Evolutionary conservation across 2,329 filamentous ascomycete genomes (phyloP).

Genomic region (Trichophyton benhamiae): DNA sequence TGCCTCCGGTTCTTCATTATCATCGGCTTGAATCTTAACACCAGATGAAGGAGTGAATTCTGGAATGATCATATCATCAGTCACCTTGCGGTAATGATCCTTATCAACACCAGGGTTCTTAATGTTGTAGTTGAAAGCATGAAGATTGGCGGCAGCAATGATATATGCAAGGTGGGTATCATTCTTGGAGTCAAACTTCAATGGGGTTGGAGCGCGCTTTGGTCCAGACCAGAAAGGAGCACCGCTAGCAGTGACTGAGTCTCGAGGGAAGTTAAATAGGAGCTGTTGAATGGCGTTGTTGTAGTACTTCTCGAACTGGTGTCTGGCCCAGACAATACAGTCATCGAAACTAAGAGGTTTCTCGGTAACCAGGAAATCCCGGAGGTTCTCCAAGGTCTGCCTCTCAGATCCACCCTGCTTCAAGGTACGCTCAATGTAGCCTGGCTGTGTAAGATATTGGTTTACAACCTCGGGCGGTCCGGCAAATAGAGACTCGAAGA

Average conservation of each 20-base stretch:
- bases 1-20: slow-evolving; percentile 57
- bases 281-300: slow-evolving; percentile 94
- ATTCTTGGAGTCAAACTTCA: slow-evolving; percentile 79
- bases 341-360: slow-evolving; percentile 89
- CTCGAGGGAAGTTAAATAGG: slow-evolving; percentile 93
- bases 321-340: slow-evolving; percentile 88
- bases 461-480: slow-evolving; percentile 91
- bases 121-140: slow-evolving; percentile 97
- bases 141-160: slow-evolving; percentile 76
- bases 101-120: slow-evolving; percentile 64
- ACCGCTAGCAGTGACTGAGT: slow-evolving; percentile 74
- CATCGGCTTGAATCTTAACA: slow-evolving; percentile 93
- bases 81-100: slow-evolving; percentile 61
- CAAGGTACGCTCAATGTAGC: slow-evolving; percentile 74
- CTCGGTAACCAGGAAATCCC: slow-evolving; percentile 80
- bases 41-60: slow-evolving; percentile 83
- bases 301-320: slow-evolving; percentile 91
- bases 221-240: slow-evolving; percentile 96
- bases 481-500: slow-evolving; percentile 89
- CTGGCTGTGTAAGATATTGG: slow-evolving; percentile 78
- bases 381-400: slow-evolving; percentile 77
- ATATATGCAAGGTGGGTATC: slow-evolving; percentile 80
- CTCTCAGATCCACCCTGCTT: slow-evolving; percentile 87
- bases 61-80: slow-evolving; percentile 88
- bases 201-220: slow-evolving; percentile 83